Percentiles rank a stretch among this genome's conserved stretches.
Evolutionary conservation across 2,329 filamentous ascomycete genomes (phyloP).

Genomic region (Hypocrella siamensis): DNA sequence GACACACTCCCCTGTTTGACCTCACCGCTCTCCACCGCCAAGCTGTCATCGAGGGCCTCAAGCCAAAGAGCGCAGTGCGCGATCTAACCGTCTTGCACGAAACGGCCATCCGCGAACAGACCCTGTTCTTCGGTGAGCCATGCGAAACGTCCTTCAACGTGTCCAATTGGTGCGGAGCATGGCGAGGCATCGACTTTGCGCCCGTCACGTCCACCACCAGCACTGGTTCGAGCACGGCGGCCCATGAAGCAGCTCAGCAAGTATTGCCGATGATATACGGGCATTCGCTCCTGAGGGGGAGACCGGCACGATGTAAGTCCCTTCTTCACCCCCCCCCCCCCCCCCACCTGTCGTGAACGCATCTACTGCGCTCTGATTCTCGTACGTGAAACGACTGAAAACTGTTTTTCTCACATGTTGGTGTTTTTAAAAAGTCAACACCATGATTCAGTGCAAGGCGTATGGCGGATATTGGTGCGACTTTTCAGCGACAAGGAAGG

Average conservation of each 20-base stretch:
- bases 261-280: conserved; percentile 7
- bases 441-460: conserved; percentile 7
- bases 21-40: conserved; percentile 6
- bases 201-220: not conserved
- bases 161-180: conserved; percentile 8
- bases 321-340: not conserved
- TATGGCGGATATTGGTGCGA: conserved; percentile 9
- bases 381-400: not conserved
- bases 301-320: conserved; percentile 4
- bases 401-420: not conserved
- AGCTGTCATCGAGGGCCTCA: conserved; percentile 7
- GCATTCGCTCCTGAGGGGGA: conserved; percentile 4
- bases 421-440: conserved; percentile 1
- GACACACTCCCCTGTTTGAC: conserved; percentile 5
- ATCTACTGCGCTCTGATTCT: too few species aligned
- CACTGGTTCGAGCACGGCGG: not conserved
- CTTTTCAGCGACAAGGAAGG: conserved; percentile 3
- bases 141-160: conserved; percentile 5
- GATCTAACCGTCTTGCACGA: conserved; percentile 4
- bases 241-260: not conserved
- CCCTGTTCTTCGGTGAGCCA: conserved; percentile 7
- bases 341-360: too few species aligned
- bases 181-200: conserved; percentile 7
- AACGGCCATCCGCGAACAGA: not conserved
- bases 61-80: conserved; percentile 10